Conservation (phyloP, 305 asterid genomes). For the Fraxinus latifolia region DNA sequence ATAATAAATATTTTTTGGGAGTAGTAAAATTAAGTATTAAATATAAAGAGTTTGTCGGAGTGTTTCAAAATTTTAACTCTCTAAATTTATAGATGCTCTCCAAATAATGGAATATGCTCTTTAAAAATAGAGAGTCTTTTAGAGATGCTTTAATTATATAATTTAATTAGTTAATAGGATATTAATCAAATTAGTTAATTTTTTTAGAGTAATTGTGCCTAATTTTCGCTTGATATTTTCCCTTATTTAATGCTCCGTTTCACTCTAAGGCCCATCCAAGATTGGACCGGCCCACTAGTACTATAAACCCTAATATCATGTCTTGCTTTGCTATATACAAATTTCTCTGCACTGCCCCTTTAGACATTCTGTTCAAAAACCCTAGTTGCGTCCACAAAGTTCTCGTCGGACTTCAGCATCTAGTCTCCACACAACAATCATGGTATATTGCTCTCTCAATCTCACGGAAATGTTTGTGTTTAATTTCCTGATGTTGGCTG, state of each 20-base stretch:
- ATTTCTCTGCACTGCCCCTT: background rate
- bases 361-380: background rate
- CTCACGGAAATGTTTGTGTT: background rate
- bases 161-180: too few relatives aligned
- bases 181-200: too few relatives aligned
- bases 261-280: background rate
- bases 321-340: background rate
- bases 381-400: constrained; percentile 30
- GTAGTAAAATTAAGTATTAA: too few relatives aligned
- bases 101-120: too few relatives aligned
- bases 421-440: constrained; percentile 9
- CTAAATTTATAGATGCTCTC: too few relatives aligned
- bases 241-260: background rate
- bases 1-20: too few relatives aligned
- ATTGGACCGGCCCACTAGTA: background rate
- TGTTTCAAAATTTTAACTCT: too few relatives aligned
- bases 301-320: background rate
- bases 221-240: too few relatives aligned
- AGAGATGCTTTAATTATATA: too few relatives aligned
- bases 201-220: too few relatives aligned
- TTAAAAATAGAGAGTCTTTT: too few relatives aligned
- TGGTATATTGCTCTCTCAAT: constrained; percentile 26
- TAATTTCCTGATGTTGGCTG: background rate
- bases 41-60: too few relatives aligned
- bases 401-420: background rate